These are phyloP conservation scores for Physocladia obscura DNA, from an alignment of 192 early-diverging fungal genomes.

Conservation along the genomic window DNA sequence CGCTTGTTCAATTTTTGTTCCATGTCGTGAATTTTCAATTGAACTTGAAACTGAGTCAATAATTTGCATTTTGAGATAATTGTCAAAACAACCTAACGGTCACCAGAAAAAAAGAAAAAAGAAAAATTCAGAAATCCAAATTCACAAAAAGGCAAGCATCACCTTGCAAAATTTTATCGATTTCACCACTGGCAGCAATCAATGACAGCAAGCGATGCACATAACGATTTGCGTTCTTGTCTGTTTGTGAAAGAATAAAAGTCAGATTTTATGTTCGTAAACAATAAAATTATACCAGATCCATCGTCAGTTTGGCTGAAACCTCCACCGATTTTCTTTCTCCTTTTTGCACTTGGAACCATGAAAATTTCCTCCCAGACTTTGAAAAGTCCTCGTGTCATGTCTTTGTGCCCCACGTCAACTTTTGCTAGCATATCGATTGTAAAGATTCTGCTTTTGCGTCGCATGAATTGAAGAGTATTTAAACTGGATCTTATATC, in stretches of 20 bases:
- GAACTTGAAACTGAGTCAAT: slow-evolving; percentile 56
- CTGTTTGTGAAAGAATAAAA: slow-evolving; percentile 5
- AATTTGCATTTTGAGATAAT: slow-evolving; percentile 77
- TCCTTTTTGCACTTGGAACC: slow-evolving; percentile 20
- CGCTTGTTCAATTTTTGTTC: slow-evolving; percentile 60
- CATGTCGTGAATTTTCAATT: not conserved
- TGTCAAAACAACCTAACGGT: slow-evolving; percentile 84
- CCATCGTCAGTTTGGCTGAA: not conserved
- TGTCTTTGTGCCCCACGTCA: slow-evolving; percentile 76
- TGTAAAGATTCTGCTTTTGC: slow-evolving; percentile 21
- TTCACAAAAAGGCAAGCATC: no score
- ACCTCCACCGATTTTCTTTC: slow-evolving; percentile 17
- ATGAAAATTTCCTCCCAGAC: slow-evolving; percentile 84
- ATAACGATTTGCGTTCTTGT: slow-evolving; percentile 46
- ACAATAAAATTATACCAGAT: not conserved
- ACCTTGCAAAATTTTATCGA: slow-evolving; percentile 85
- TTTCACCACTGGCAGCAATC: slow-evolving; percentile 71
- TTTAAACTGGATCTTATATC: slow-evolving; percentile 90
- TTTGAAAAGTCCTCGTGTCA: slow-evolving; percentile 71
- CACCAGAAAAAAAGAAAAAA: no score
- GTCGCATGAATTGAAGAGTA: slow-evolving; percentile 68
- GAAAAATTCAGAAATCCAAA: no score
- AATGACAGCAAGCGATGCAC: slow-evolving; percentile 50
- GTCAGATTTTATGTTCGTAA: not conserved
- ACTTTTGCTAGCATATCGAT: slow-evolving; percentile 32